phyloP scores from a whole-genome alignment of 257 asterid species.

The Capsicum pubescens region DNA sequence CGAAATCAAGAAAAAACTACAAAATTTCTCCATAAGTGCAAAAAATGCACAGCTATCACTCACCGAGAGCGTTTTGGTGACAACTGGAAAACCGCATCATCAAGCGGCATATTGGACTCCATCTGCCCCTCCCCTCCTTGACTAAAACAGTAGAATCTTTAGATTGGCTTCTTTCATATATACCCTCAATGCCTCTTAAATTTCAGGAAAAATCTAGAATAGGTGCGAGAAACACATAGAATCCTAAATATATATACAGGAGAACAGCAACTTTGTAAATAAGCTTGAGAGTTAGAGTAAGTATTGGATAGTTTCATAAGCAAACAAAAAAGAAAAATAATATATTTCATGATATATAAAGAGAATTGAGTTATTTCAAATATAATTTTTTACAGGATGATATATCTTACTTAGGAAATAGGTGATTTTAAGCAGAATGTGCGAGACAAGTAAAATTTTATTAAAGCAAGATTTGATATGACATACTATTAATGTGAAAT shows the following conservation, averaged over 20 bases:
- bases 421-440: neutral
- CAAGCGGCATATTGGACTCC: conserved; percentile 72
- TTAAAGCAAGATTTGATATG: neutral
- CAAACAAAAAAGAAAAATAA: neutral
- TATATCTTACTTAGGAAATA: neutral
- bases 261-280: neutral
- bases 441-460: neutral
- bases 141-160: conserved; percentile 27
- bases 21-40: conserved; percentile 8
- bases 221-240: neutral
- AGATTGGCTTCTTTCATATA: conserved; percentile 40
- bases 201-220: neutral
- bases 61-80: conserved; percentile 82
- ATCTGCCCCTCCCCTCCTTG: conserved; percentile 45
- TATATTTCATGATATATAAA: neutral
- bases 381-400: neutral
- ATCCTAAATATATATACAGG: neutral
- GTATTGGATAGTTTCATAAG: neutral
- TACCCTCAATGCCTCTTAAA: conserved; percentile 31
- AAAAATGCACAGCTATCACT: conserved; percentile 29
- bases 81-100: conserved; percentile 86
- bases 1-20: conserved; percentile 1
- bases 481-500: neutral
- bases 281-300: neutral
- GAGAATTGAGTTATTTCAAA: neutral